A percentile compares a stretch with the other conserved stretches of the same genome.
Conservation (phyloP, 148 eudicot genomes). For the Dysphania ambrosioides region DNA sequence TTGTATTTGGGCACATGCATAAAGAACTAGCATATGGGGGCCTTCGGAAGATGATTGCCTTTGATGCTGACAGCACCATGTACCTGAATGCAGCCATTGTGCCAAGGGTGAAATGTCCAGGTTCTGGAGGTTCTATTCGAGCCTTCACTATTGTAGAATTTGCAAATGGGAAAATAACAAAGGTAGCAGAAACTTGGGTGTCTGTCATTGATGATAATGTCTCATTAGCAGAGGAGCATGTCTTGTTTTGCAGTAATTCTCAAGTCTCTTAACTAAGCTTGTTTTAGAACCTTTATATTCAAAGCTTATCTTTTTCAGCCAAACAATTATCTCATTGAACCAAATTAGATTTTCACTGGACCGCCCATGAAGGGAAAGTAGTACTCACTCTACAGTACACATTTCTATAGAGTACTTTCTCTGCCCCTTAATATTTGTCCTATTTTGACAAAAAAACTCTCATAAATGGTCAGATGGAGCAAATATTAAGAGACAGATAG, state of each 20-base stretch:
- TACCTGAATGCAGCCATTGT: constrained; percentile 82
- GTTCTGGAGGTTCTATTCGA: constrained; percentile 33
- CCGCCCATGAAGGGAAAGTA: no score
- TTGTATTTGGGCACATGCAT: constrained; percentile 96
- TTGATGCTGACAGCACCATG: constrained; percentile 56
- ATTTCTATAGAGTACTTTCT: no score
- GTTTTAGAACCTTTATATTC: no score
- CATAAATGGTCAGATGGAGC: no score
- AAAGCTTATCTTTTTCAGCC: no score
- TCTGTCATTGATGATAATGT: constrained; percentile 41
- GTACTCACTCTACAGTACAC: no score
- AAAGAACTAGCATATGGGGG: constrained; percentile 58
- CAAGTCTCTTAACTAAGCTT: no score
- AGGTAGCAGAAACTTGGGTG: constrained; percentile 83
- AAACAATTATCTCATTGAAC: no score
- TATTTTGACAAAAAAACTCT: no score
- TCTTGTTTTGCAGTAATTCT: constrained; percentile 31
- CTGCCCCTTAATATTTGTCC: no score
- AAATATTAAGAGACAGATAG: no score
- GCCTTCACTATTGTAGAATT: constrained; percentile 68
- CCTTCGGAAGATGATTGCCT: constrained; percentile 64
- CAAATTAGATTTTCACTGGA: no score
- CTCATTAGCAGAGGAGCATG: constrained; percentile 41
- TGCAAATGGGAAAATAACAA: constrained; percentile 41
- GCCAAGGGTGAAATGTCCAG: constrained; percentile 54